Percentiles rank a stretch among this genome's conserved stretches.
Evolutionary conservation across 352 stramenopile species (phyloP).

Genomic region (Elongisporangium senticosum): DNA sequence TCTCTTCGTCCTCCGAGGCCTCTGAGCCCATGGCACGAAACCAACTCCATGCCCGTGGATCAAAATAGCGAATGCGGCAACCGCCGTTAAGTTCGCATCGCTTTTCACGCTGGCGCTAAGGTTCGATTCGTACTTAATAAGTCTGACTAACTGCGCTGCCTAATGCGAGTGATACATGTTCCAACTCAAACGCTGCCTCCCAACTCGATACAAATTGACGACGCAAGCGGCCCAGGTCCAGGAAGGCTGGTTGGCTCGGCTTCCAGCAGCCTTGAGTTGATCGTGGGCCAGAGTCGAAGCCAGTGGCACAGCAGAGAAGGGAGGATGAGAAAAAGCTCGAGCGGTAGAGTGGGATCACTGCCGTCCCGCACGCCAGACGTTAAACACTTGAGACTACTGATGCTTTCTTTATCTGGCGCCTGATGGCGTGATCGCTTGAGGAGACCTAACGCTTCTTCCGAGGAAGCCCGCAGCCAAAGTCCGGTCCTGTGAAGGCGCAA

Average conservation of each 20-base stretch:
- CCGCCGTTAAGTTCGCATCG: background rate
- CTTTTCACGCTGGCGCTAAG: too few relatives aligned
- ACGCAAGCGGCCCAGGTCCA: too few relatives aligned
- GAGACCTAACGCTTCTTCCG: too few relatives aligned
- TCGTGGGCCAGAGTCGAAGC: too few relatives aligned
- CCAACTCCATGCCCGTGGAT: background rate
- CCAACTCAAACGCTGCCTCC: too few relatives aligned
- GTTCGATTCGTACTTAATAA: background rate
- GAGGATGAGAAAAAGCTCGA: background rate
- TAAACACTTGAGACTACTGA: background rate
- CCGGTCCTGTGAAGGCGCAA: background rate
- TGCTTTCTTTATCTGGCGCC: too few relatives aligned
- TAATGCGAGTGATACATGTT: too few relatives aligned
- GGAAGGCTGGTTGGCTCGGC: too few relatives aligned
- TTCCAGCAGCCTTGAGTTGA: too few relatives aligned
- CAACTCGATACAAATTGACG: too few relatives aligned
- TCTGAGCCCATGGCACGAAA: background rate
- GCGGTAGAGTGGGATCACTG: background rate
- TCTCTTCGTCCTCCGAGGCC: background rate
- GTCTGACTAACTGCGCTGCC: too few relatives aligned
- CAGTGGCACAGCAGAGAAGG: background rate
- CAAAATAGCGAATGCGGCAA: background rate
- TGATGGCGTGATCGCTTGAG: too few relatives aligned
- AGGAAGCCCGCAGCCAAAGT: background rate
- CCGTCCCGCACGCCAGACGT: background rate